Percentiles rank a stretch among this genome's conserved stretches.
Conservation (phyloP, 179 eudicot species). For the Drosera spatulata region DNA sequence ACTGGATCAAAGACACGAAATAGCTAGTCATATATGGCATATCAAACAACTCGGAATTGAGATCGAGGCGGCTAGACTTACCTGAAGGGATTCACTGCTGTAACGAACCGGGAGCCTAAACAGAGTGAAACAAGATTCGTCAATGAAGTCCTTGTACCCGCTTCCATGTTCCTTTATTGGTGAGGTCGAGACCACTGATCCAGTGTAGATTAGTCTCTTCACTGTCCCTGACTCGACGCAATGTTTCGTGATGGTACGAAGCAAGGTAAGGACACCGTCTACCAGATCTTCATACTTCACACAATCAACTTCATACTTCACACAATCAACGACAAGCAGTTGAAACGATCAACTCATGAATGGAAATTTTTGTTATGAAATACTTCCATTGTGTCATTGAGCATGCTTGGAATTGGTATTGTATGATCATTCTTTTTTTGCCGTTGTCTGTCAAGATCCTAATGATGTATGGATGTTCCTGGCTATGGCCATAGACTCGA, state of each 20-base stretch:
- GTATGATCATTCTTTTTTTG: too few relatives aligned
- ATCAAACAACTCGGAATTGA: too few relatives aligned
- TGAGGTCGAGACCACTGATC: slow-evolving; percentile 33
- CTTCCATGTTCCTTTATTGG: slow-evolving; percentile 29
- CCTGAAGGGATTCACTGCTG: slow-evolving; percentile 7
- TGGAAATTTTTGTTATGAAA: too few relatives aligned
- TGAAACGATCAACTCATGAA: too few relatives aligned
- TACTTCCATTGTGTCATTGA: too few relatives aligned
- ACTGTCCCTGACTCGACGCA: slow-evolving; percentile 45
- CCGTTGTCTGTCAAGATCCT: too few relatives aligned
- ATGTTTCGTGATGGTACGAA: slow-evolving; percentile 20
- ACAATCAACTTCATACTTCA: neutral
- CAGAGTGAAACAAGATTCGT: slow-evolving; percentile 53
- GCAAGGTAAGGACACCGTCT: slow-evolving; percentile 36
- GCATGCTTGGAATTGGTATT: too few relatives aligned
- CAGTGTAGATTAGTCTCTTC: slow-evolving; percentile 34
- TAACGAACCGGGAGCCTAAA: slow-evolving; percentile 16
- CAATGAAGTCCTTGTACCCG: slow-evolving; percentile 22
- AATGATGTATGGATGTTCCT: too few relatives aligned
- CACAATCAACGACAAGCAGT: neutral
- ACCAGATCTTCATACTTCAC: slow-evolving; percentile 21
- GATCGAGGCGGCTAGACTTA: neutral
- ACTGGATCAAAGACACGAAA: too few relatives aligned
- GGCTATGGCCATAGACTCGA: too few relatives aligned
- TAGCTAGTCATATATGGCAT: too few relatives aligned